A percentile compares a stretch with the other conserved stretches of the same genome.
These are phyloP conservation scores for Termitomyces sp. DNA, from an alignment of 768 basidiomycete species.

Conservation along the genomic window DNA sequence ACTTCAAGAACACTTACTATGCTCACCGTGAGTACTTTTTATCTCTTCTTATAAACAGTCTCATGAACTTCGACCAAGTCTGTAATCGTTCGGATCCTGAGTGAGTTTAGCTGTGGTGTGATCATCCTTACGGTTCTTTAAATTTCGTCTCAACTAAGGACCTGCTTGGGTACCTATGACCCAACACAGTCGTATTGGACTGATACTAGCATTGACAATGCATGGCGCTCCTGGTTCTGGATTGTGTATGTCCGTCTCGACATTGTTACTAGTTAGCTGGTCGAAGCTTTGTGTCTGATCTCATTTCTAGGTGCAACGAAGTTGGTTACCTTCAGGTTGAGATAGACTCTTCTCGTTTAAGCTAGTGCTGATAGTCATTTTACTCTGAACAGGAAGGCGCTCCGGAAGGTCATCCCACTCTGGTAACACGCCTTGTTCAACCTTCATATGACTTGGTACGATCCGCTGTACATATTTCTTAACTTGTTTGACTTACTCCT, in stretches of 20 bases:
- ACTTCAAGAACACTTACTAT: slow-evolving; percentile 49
- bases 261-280: background rate
- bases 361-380: background rate
- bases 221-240: slow-evolving; percentile 65
- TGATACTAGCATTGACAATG: slow-evolving; percentile 50
- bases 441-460: slow-evolving; percentile 51
- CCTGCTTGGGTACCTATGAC: slow-evolving; percentile 40
- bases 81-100: slow-evolving; percentile 43
- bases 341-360: background rate
- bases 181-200: slow-evolving; percentile 41
- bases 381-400: slow-evolving; percentile 32
- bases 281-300: background rate
- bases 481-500: background rate
- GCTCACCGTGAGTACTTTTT: slow-evolving; percentile 31
- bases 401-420: slow-evolving; percentile 30
- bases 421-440: slow-evolving; percentile 52
- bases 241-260: slow-evolving; percentile 43
- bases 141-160: slow-evolving; percentile 18
- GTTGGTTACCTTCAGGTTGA: slow-evolving; percentile 53
- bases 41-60: background rate
- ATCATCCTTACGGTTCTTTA: background rate
- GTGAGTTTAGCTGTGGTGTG: slow-evolving; percentile 30
- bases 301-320: slow-evolving; percentile 55
- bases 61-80: slow-evolving; percentile 29
- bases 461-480: background rate